These are phyloP conservation scores for Scedosporium dehoogii DNA, from an alignment of 2,329 filamentous ascomycete species.

Conservation along the genomic window DNA sequence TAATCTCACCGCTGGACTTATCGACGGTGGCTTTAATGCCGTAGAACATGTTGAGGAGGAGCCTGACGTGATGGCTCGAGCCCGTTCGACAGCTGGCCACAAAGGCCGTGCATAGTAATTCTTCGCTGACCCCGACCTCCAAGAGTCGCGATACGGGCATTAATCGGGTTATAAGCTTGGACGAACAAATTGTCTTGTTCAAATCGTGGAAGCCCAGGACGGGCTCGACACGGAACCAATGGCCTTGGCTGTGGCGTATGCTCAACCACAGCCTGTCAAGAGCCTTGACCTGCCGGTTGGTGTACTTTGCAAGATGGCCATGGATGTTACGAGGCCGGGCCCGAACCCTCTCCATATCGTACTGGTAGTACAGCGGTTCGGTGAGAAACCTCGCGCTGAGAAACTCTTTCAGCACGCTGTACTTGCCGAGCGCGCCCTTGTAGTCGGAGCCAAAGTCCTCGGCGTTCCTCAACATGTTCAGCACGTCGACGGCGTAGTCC, in stretches of 20 bases:
- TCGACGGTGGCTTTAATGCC: background rate
- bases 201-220: background rate
- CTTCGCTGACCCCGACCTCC: background rate
- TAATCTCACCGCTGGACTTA: background rate
- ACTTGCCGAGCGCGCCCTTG: background rate
- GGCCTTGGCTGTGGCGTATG: background rate
- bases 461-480: conserved; percentile 19
- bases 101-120: background rate
- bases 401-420: conserved; percentile 25
- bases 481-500: conserved; percentile 22
- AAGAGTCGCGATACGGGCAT: background rate
- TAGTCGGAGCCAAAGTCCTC: background rate
- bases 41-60: background rate
- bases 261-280: background rate
- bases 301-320: conserved; percentile 8
- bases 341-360: conserved; percentile 29
- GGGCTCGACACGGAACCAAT: background rate
- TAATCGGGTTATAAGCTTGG: background rate
- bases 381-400: conserved; percentile 36
- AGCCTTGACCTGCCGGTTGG: background rate
- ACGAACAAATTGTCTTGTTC: background rate
- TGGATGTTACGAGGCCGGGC: conserved; percentile 29
- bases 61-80: background rate
- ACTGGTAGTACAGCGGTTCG: conserved; percentile 35
- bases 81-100: background rate